phyloP scores from a whole-genome alignment of 2,329 filamentous ascomycete species.

The Xylaria sp. region DNA sequence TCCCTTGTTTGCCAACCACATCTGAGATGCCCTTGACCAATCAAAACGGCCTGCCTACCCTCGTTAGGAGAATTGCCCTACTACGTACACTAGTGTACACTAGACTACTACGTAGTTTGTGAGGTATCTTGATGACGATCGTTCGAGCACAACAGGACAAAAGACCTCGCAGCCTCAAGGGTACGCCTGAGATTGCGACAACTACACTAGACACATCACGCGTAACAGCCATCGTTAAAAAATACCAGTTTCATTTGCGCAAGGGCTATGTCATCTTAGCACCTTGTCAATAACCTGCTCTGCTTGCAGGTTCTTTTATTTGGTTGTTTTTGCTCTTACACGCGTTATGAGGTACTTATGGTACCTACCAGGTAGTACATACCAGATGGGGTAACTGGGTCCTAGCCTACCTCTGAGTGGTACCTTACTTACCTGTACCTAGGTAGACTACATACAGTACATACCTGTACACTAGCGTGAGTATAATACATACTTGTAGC shows the following conservation, averaged over 20 bases:
- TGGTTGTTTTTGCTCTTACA: too few relatives aligned
- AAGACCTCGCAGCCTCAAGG: slow-evolving; percentile 35
- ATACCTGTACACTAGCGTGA: too few relatives aligned
- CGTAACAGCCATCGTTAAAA: slow-evolving; percentile 26
- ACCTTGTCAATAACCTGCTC: slow-evolving; percentile 9
- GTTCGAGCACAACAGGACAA: slow-evolving; percentile 38
- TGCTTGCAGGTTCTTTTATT: background rate
- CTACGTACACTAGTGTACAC: too few relatives aligned
- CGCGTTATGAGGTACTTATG: background rate
- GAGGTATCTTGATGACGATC: slow-evolving; percentile 41
- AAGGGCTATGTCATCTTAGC: slow-evolving; percentile 26
- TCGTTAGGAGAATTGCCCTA: slow-evolving; percentile 24
- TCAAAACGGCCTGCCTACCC: slow-evolving; percentile 23
- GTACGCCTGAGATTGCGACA: slow-evolving; percentile 27
- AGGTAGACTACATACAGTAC: too few relatives aligned
- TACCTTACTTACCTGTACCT: background rate
- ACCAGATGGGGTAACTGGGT: background rate
- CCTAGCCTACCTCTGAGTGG: too few relatives aligned
- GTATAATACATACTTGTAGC: background rate
- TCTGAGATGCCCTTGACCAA: slow-evolving; percentile 37
- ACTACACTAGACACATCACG: slow-evolving; percentile 29
- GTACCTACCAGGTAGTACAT: too few relatives aligned
- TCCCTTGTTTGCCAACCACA: slow-evolving; percentile 43
- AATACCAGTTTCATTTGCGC: background rate
- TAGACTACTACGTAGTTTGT: background rate